Base-by-base conservation (phyloP, 352 stramenopile genomes). In the Globisporangium canariense region DNA sequence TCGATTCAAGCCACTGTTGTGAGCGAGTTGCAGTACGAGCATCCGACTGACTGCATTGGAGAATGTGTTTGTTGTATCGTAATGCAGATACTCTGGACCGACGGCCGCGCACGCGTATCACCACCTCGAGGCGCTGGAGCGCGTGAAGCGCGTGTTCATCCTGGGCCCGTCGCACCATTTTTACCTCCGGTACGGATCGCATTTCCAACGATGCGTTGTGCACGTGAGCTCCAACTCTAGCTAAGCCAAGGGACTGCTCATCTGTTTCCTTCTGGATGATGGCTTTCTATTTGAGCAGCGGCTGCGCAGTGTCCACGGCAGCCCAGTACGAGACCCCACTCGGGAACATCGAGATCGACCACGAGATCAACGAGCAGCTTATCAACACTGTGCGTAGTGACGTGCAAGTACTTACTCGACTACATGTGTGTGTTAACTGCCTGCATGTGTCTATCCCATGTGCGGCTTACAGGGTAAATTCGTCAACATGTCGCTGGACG, bases 121-220 rank as follows among this genome's bases (percentile, higher is more conserved):
- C 53, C 84, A 97, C 30, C 54, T 99, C 34, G 64, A 88, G 40
- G 69, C 91, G n/a, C 66, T 90, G 40, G 70, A 84, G 32, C 66
- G 70, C 55, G 73, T 95, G 34, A 85, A 86, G 63, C 90, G 79
- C 54, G 81, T 94, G 51, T 96, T 98, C 61, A 95, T 98, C 60
- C 77, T 99, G 8, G 96, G 97, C 16, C 96, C 97, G 25, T 98
- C 91, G 49, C 97, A 99, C 77, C 96, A 99, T 73, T 95, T 98
- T 18, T 98, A 98, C 75, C 71, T 99, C 55, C 77, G 78, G 83
- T 90, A 89, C 43, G 72, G 28, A 28, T 43, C 30, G 25, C 51
- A 10, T 25, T 38, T 8, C 2, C 14, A n/a, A 4, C 13, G 2
- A 11, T 41, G 36, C 16, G 9, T 14, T 41, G 14, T 46, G 40